Base-by-base conservation (phyloP, 2,329 filamentous ascomycete species). In the Alternaria triticimaculans region DNA sequence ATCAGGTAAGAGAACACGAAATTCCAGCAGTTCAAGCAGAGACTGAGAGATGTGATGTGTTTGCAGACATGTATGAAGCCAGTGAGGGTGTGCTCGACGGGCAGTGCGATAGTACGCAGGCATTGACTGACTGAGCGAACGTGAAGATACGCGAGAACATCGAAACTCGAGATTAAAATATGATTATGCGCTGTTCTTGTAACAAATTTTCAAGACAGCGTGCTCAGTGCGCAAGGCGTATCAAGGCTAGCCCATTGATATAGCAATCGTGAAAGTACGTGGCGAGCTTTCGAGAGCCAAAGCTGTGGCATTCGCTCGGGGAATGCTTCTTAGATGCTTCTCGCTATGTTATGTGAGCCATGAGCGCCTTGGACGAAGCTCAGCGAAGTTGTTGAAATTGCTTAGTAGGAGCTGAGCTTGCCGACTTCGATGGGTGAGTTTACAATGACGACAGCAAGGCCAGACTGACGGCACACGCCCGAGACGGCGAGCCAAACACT, bases 61-160 rank as follows among this genome's bases (percentile, higher is more conserved):
- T 9, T 37, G 20, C 9, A 26, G 25, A 15, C 9, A 15, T 46
- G 10, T n/a, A 6, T 20, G 50, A 45, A 20, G 44, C 12, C 49
- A 61, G 49, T 56, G 57, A 55, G 26, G 44, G 9, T 51, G 30
- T 8, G 55, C 45, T 58, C n/a, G 23, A 43, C 30, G 8, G n/a
- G 26, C 45, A 50, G 45, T 41, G 18, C 15, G 21, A 25, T 30
- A 43, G n/a, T 25, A 25, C 41, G 10, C 10, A 18, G 8, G 25
- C 10, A 9, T 21, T 20, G 5, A 26, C 18, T 28, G n/a, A 11
- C 30, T 21, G 41, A 51, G 30, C 30, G 55, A 51, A n/a, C 41
- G 4, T 46, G 46, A 23, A n/a, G 23, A 30, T 8, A 28, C 33
- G 41, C 21, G 28, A 58, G 21, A 30, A 58, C 15, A 50, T n/a